Evolutionary conservation across 2,329 filamentous ascomycete species (phyloP).

Genomic region (Xylariaceae sp.): DNA sequence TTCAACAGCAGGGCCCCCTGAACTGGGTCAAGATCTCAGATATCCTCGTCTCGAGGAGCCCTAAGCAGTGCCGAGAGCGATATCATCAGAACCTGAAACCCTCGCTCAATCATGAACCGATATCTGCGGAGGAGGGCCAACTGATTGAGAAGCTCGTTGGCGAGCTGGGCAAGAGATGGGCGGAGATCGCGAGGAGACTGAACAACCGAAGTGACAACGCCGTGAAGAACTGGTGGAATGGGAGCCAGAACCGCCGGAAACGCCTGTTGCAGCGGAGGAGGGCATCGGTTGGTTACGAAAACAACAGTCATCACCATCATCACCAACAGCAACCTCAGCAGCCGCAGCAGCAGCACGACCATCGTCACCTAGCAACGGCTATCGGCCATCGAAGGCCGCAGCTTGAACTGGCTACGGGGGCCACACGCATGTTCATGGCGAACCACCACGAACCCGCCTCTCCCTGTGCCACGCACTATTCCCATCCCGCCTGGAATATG

Average conservation of each 20-base stretch:
- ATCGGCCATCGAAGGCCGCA: constrained; percentile 14
- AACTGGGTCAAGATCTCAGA: constrained; percentile 89
- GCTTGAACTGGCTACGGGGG: constrained; percentile 10
- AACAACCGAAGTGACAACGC: constrained; percentile 87
- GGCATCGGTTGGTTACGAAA: constrained; percentile 29
- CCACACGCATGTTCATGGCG: constrained; percentile 6
- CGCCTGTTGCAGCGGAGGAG: constrained; percentile 41
- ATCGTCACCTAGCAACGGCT: not conserved
- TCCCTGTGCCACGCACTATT: constrained; percentile 10
- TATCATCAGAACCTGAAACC: constrained; percentile 92
- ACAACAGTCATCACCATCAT: constrained; percentile 18
- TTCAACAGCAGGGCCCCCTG: constrained; percentile 65
- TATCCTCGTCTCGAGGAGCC: constrained; percentile 69
- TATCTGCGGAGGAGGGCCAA: constrained; percentile 63
- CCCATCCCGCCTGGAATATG: constrained; percentile 16
- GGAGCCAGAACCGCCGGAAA: constrained; percentile 75
- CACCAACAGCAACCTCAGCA: not conserved
- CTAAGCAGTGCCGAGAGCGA: constrained; percentile 92
- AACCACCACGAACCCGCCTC: constrained; percentile 16
- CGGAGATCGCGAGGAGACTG: constrained; percentile 79
- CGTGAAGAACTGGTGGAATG: constrained; percentile 98
- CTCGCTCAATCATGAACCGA: constrained; percentile 65
- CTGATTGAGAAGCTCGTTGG: constrained; percentile 72
- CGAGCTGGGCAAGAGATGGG: constrained; percentile 82
- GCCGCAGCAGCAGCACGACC: not conserved